Base-by-base conservation (phyloP, 495 filamentous ascomycete species). In the Tuber calosporum region DNA sequence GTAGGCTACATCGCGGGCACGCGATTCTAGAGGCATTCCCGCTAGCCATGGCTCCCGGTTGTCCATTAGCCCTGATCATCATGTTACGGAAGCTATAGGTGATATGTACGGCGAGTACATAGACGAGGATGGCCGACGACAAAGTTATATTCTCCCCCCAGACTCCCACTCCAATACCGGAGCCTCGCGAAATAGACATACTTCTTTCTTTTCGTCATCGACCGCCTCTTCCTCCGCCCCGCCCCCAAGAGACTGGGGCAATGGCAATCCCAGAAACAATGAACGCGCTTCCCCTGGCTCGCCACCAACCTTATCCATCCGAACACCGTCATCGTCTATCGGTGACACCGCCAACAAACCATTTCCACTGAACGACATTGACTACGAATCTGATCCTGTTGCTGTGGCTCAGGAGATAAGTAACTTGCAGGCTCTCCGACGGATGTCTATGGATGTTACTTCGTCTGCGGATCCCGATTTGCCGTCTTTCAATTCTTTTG, bases 401-500 rank as follows among this genome's bases (percentile, higher is more conserved):
- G 94, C 94, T 73, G 93, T 99, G 26, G 93, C 92, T 41, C 93
- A 98, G 81, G 95, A 99, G 84, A 84, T 98, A 67, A 96, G 90
- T 83, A 99, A 98, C 81, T 83, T 99, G 69, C 94, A 97, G 79
- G 95, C 96, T 19, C 88, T 99, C 73, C 89, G 95, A 75, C 90
- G 95, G 72, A 94, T 99, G 92, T 98, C 95, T 22, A 98, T 99
- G 96, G 94, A 97, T 83, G 95, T 96, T 20, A 91, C 92, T 71
- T 91, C 90, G 58, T 88, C 90, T n/a, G 89, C 88, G 71, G 95
- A 99, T 82, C 95, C 95, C 6, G 95, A 99, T 82, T 85, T 99
- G 70, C 93, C 96, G 42, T 90, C 90, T 19, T 97, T 95, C 83
- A 88, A 88, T 72, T 85, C 83, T 53, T 83, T 88, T 68, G 88